Evolutionary conservation across 2,329 filamentous ascomycete species (phyloP).

Genomic region (Aspergillus sp.): DNA sequence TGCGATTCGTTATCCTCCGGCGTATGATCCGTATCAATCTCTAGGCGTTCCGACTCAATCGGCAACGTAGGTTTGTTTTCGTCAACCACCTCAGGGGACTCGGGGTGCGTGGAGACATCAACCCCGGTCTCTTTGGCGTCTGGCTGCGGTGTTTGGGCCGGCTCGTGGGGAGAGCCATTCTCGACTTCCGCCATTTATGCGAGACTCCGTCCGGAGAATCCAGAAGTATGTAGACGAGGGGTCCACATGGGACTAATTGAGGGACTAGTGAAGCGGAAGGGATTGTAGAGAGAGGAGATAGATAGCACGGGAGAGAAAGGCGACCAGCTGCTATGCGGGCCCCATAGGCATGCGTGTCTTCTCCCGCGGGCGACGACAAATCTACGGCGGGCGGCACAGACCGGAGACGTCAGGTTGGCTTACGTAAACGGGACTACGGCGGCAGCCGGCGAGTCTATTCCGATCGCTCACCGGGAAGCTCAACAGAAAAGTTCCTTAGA

Average conservation of each 20-base stretch:
- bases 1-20: conserved; percentile 9
- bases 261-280: conserved; percentile 21
- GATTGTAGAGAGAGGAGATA: not conserved
- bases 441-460: conserved; percentile 29
- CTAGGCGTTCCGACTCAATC: conserved; percentile 29
- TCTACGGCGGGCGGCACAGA: conserved; percentile 19
- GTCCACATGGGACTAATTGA: conserved; percentile 30
- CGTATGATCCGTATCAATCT: conserved; percentile 24
- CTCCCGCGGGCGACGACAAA: conserved; percentile 24
- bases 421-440: conserved; percentile 20
- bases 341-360: conserved; percentile 29
- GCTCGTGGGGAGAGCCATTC: conserved; percentile 33
- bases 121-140: conserved; percentile 29
- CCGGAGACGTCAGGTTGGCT: conserved; percentile 20
- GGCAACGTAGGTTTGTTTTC: conserved; percentile 33
- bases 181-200: conserved; percentile 45
- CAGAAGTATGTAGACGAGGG: conserved; percentile 21
- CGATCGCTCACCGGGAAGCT: conserved; percentile 42
- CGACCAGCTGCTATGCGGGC: not conserved
- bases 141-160: conserved; percentile 29
- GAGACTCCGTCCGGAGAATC: conserved; percentile 36
- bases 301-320: not conserved
- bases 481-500: conserved; percentile 43
- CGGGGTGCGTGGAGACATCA: conserved; percentile 26
- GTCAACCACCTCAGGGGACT: conserved; percentile 25